phyloP scores from a whole-genome alignment of 2,329 filamentous ascomycete species.

The Cladophialophora chaetospira region DNA sequence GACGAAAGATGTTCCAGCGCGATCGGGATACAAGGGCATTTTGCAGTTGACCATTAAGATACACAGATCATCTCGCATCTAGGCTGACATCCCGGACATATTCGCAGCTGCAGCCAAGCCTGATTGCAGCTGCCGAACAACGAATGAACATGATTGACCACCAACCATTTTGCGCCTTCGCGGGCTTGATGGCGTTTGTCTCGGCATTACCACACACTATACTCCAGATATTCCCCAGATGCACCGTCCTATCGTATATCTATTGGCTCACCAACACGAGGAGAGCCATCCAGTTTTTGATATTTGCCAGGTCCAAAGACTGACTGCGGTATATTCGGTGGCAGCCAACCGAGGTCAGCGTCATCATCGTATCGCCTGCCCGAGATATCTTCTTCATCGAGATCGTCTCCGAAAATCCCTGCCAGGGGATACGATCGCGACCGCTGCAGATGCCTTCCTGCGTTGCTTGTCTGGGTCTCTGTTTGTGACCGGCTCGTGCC shows the following conservation, averaged over 20 bases:
- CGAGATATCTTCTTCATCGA: not conserved
- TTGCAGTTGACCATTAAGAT: conserved; percentile 83
- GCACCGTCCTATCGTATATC: not conserved
- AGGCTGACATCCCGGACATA: no score
- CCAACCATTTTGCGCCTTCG: no score
- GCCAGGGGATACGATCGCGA: not conserved
- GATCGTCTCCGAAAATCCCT: not conserved
- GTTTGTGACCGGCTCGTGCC: not conserved
- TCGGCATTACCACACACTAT: not conserved
- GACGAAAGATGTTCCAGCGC: conserved; percentile 74
- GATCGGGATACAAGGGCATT: conserved; percentile 74
- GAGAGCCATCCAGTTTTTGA: not conserved
- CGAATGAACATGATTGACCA: no score
- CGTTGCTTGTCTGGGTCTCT: not conserved
- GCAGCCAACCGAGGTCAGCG: not conserved
- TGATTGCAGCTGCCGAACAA: no score
- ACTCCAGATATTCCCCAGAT: not conserved
- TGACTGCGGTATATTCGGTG: not conserved
- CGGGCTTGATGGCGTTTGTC: not conserved
- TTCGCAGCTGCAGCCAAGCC: no score
- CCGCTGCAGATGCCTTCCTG: not conserved
- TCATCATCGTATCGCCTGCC: not conserved
- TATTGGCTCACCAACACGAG: not conserved
- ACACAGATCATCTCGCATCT: no score
- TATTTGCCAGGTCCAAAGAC: not conserved